Conservation (phyloP, 352 stramenopile species). For the Phytophthora foliorum region DNA sequence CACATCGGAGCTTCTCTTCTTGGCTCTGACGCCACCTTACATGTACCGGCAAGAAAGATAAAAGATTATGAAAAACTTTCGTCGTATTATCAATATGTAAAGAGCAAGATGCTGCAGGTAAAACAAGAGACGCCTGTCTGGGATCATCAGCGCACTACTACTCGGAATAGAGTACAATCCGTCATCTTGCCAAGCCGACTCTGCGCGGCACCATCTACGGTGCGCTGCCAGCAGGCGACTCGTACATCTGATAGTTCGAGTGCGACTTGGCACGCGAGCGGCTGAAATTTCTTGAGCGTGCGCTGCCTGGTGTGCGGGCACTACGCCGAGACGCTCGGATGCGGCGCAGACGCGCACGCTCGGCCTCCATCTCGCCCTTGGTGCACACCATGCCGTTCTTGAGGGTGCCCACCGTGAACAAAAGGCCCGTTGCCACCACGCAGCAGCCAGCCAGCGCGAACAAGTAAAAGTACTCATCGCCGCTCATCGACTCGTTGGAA, state of each 20-base stretch:
- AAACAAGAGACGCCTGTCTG: slow-evolving; percentile 23
- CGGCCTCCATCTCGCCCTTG: slow-evolving; percentile 62
- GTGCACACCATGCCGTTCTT: slow-evolving; percentile 81
- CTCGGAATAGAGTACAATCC: slow-evolving; percentile 37
- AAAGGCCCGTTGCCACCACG: slow-evolving; percentile 49
- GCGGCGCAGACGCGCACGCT: slow-evolving; percentile 62
- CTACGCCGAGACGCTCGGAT: slow-evolving; percentile 61
- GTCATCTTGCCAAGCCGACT: slow-evolving; percentile 28
- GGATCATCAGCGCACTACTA: slow-evolving; percentile 15
- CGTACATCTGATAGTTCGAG: slow-evolving; percentile 78
- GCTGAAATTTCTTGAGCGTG: slow-evolving; percentile 68
- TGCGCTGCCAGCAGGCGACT: slow-evolving; percentile 62
- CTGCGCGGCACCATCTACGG: slow-evolving; percentile 40
- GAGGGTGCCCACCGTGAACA: slow-evolving; percentile 65
- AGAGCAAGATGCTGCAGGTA: slow-evolving; percentile 33
- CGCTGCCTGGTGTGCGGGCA: slow-evolving; percentile 64
- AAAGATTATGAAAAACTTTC: slow-evolving; percentile 29
- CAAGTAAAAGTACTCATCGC: slow-evolving; percentile 67
- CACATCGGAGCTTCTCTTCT: slow-evolving; percentile 10
- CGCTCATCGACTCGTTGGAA: slow-evolving; percentile 35
- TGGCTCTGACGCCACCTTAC: too few relatives aligned
- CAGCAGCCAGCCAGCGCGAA: slow-evolving; percentile 61
- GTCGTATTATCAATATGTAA: slow-evolving; percentile 37
- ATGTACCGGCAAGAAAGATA: too few relatives aligned
- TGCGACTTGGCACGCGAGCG: slow-evolving; percentile 73